Conservation (phyloP, 2,329 filamentous ascomycete species). For the Hymenoscyphus scutula region DNA sequence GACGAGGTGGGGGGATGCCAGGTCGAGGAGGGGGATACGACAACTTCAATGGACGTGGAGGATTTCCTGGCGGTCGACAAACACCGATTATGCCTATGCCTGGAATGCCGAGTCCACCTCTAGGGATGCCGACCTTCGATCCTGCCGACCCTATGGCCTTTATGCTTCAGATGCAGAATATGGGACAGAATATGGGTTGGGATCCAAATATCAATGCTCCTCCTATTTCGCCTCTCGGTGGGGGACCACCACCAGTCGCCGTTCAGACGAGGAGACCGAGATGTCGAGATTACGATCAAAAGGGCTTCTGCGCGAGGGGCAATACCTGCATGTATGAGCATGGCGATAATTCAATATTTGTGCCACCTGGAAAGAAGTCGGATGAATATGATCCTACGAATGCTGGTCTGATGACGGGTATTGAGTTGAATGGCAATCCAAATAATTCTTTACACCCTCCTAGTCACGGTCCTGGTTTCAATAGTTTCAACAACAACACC, state of each 20-base stretch:
- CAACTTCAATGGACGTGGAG: constrained; percentile 36
- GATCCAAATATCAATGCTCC: constrained; percentile 38
- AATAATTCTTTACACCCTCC: neutral
- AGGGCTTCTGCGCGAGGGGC: constrained; percentile 69
- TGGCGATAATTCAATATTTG: constrained; percentile 50
- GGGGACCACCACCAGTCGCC: constrained; percentile 12
- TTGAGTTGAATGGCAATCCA: constrained; percentile 22
- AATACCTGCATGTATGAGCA: constrained; percentile 69
- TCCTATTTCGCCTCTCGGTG: constrained; percentile 32
- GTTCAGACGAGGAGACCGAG: constrained; percentile 37
- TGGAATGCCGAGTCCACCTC: constrained; percentile 29
- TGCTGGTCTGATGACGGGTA: constrained; percentile 41
- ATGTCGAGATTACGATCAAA: constrained; percentile 70
- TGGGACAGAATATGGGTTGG: constrained; percentile 45
- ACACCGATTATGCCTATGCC: constrained; percentile 14
- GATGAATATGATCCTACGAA: constrained; percentile 60
- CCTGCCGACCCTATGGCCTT: constrained; percentile 60
- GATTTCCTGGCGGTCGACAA: constrained; percentile 23
- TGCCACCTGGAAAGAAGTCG: constrained; percentile 30
- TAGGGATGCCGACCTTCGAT: constrained; percentile 49
- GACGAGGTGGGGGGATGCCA: constrained; percentile 43
- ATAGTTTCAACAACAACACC: constrained; percentile 11
- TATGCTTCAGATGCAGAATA: constrained; percentile 59
- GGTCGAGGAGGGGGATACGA: constrained; percentile 41
- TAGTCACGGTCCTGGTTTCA: constrained; percentile 7